phyloP scores from a whole-genome alignment of 148 eudicot genomes.

The Nepenthes mirabilis region DNA sequence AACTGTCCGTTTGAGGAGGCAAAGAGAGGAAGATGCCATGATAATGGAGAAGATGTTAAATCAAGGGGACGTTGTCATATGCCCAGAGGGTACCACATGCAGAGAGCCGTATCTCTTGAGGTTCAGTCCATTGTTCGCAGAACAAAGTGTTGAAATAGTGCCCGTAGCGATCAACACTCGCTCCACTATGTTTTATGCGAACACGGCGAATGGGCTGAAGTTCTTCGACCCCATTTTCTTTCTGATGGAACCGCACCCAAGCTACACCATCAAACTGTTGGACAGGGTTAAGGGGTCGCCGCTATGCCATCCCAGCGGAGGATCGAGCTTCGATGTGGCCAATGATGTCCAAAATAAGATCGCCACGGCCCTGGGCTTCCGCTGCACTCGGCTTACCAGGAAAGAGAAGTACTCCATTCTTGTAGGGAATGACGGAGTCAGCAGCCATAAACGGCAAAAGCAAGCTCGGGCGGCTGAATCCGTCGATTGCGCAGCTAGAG shows the following conservation, averaged over 20 bases:
- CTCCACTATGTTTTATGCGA: conserved; percentile 81
- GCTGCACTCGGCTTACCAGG: conserved; percentile 68
- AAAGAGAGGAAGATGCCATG: conserved; percentile 44
- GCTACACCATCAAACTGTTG: conserved; percentile 40
- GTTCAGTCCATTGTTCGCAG: conserved; percentile 41
- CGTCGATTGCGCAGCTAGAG: too few species aligned
- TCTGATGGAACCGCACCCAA: conserved; percentile 70
- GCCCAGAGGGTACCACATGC: conserved; percentile 81
- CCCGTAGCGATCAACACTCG: conserved; percentile 33
- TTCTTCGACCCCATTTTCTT: conserved; percentile 77
- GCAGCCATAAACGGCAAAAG: neutral
- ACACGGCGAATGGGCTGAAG: conserved; percentile 80
- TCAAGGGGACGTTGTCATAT: conserved; percentile 72
- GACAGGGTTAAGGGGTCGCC: conserved; percentile 21
- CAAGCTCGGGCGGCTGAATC: too few species aligned
- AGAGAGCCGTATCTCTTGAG: conserved; percentile 41
- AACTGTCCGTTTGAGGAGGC: conserved; percentile 60
- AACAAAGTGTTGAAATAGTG: conserved; percentile 30
- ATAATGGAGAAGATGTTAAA: conserved; percentile 42
- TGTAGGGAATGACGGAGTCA: conserved; percentile 72
- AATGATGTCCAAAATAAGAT: conserved; percentile 59
- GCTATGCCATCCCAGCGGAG: conserved; percentile 3
- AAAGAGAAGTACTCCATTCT: conserved; percentile 72
- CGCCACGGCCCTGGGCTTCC: conserved; percentile 44
- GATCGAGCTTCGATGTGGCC: conserved; percentile 44